Conservation (phyloP, 495 filamentous ascomycete genomes). For the Trichoderma virens region DNA sequence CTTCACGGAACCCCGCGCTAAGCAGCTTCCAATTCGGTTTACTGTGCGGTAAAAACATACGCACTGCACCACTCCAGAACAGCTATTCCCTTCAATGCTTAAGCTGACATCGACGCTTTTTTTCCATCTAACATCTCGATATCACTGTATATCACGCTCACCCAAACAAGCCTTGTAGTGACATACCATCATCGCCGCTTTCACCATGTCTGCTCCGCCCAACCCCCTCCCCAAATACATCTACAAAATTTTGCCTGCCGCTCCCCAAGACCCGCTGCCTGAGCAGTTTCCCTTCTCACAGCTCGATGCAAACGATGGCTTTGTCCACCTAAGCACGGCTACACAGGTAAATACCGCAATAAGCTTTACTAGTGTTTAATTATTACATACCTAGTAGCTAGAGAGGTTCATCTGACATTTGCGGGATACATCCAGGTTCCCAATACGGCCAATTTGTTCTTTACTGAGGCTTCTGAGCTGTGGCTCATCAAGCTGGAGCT, state of each 20-base stretch:
- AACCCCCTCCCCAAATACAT: constrained; percentile 35
- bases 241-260: constrained; percentile 42
- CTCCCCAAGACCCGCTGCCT: constrained; percentile 42
- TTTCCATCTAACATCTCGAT: too few species aligned
- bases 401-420: too few species aligned
- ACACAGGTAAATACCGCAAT: constrained; percentile 28
- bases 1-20: neutral
- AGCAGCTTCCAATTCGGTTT: neutral
- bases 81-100: too few species aligned
- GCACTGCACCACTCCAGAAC: too few species aligned
- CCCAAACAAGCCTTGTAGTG: neutral
- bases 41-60: neutral
- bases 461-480: constrained; percentile 23
- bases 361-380: neutral
- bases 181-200: neutral
- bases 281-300: constrained; percentile 39
- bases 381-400: too few species aligned
- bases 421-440: constrained; percentile 31
- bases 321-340: constrained; percentile 43
- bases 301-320: constrained; percentile 44
- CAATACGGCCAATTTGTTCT: constrained; percentile 42
- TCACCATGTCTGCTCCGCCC: constrained; percentile 11
- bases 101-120: too few species aligned
- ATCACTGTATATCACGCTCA: too few species aligned
- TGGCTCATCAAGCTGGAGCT: constrained; percentile 37